Evolutionary conservation across 1,284 basidiomycete species (phyloP).

Genomic region (Termitomyces sp.): DNA sequence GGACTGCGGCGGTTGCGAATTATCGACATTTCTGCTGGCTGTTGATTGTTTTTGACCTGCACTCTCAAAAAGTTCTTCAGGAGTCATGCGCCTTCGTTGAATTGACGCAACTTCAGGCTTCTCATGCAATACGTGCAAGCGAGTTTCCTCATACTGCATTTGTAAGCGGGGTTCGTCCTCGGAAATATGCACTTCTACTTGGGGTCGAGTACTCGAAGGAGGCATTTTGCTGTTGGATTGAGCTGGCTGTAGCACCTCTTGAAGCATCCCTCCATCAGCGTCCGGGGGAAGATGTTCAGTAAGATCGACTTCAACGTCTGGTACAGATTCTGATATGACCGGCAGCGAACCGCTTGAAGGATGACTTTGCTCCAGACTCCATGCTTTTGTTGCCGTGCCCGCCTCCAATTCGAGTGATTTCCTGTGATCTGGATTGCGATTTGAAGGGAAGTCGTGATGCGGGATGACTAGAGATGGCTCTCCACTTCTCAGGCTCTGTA

Average conservation of each 20-base stretch:
- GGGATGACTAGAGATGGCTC: background rate
- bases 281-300: background rate
- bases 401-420: conserved; percentile 16
- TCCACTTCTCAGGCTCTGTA: background rate
- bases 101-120: conserved; percentile 11
- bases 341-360: background rate
- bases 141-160: conserved; percentile 7
- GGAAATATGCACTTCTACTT: background rate
- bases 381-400: conserved; percentile 15
- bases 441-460: background rate
- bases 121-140: conserved; percentile 8
- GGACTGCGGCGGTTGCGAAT: background rate
- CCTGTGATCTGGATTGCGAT: background rate
- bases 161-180: background rate
- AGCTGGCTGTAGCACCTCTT: background rate
- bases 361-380: conserved; percentile 4
- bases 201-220: background rate
- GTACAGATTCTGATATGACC: background rate
- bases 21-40: background rate
- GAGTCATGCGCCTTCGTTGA: conserved; percentile 11
- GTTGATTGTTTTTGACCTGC: background rate
- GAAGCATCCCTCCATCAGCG: background rate
- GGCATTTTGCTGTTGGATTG: background rate
- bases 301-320: background rate
- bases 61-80: background rate